Evolutionary conservation across 805 yeast genomes (phyloP), one percentile per base, ranked within the genome.

Genomic region (Pichia membranifaciens): DNA sequence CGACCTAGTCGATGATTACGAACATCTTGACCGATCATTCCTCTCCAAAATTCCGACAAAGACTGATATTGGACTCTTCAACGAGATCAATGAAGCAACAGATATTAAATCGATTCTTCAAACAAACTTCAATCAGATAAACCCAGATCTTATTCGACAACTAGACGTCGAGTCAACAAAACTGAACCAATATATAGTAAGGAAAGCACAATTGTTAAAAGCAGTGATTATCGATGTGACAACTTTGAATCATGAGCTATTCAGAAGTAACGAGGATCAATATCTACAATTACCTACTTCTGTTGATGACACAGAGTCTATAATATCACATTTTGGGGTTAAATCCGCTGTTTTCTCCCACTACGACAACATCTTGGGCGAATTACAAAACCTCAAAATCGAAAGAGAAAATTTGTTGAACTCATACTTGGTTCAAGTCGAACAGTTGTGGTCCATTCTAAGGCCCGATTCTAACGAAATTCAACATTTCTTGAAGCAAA

Each of bases 371-470:
- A 41, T 52, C 33, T 43, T 57, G 17, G 33, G 33, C 2, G 33
- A 36, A 5, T 54, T 77, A 7, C 53, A 58, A 13, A 51, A 57
- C 9, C 59, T 69, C 15, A 71, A 64, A 51, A 61, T 57, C 3
- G 54, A 62, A 3, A 70, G 77, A 51, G 68, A 73, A 51, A 50
- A 52, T 23, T 67, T 65, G 43, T 64, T 67, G 53, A 66, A 69
- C 8, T 51, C 56, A 22, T 68, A 65, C 49, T 51, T 66, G 36
- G 41, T 52, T 2, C 57, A 64, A 23, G 71, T 77, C 49, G 58
- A 59, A 25, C 61, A 60, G 3, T 59, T 76, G 20, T 77, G 79
- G 81, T 65, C 62, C 4, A 70, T 71, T 47, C 59, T 76, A 10
- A 72, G 74, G 49, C 66, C 64, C 37, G 48, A 59, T 3, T 60